Evolutionary conservation across 2,329 filamentous ascomycete species (phyloP).

Genomic region (Septoria linicola): DNA sequence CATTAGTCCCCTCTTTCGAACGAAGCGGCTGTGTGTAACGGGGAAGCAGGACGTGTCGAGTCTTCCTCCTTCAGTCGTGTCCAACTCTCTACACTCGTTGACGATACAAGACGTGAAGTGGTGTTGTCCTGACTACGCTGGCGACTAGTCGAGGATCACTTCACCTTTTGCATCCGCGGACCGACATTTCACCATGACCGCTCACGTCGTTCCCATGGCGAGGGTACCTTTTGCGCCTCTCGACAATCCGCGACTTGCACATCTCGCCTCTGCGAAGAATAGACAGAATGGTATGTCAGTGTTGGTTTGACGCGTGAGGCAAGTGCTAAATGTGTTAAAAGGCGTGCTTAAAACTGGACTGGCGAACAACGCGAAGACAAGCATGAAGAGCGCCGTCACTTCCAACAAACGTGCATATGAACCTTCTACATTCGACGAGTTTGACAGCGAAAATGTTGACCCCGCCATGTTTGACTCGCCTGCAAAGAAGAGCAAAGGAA

Average conservation of each 20-base stretch:
- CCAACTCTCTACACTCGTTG: background rate
- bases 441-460: slow-evolving; percentile 60
- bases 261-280: slow-evolving; percentile 73
- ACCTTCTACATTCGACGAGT: slow-evolving; percentile 45
- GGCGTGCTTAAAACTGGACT: slow-evolving; percentile 26
- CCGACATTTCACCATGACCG: slow-evolving; percentile 28
- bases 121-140: slow-evolving; percentile 14
- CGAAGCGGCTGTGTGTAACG: background rate
- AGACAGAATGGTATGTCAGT: slow-evolving; percentile 59
- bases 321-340: slow-evolving; percentile 2
- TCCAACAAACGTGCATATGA: slow-evolving; percentile 49
- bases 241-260: slow-evolving; percentile 67
- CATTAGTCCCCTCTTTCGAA: slow-evolving; percentile 11
- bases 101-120: slow-evolving; percentile 1
- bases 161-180: background rate
- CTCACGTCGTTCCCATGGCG: slow-evolving; percentile 33
- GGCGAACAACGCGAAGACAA: slow-evolving; percentile 33
- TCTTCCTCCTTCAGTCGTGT: background rate
- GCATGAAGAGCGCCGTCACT: slow-evolving; percentile 19
- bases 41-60: background rate
- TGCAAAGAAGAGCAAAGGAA: slow-evolving; percentile 54
- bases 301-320: background rate
- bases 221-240: slow-evolving; percentile 76
- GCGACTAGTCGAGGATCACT: slow-evolving; percentile 7
- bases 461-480: slow-evolving; percentile 53